Evolutionary conservation across 1,139 yeast genomes (phyloP).

Genomic region (Suhomyces maxii): DNA sequence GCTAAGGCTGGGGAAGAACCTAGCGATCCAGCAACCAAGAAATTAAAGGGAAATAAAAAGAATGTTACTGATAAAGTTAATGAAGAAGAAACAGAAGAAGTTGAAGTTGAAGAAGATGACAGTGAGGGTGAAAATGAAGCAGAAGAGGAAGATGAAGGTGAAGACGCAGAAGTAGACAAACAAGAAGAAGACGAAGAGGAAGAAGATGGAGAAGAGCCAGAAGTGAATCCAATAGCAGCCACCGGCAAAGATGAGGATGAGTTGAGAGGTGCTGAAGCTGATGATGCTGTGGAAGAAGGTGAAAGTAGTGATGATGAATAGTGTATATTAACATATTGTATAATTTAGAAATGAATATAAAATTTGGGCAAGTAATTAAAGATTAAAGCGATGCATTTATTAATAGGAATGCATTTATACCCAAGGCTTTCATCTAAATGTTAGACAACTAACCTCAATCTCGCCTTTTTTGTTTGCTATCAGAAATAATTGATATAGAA

Average conservation of each 20-base stretch:
- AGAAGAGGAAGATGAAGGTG: slow-evolving; percentile 15
- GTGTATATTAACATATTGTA: not conserved
- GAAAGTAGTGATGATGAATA: slow-evolving; percentile 18
- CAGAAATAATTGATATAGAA: too few relatives aligned
- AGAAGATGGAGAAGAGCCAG: slow-evolving; percentile 16
- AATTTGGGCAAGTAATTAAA: too few relatives aligned
- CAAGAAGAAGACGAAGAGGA: slow-evolving; percentile 21
- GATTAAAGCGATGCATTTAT: too few relatives aligned
- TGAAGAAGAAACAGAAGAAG: slow-evolving; percentile 19
- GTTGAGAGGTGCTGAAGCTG: slow-evolving; percentile 18
- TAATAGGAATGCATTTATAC: too few relatives aligned
- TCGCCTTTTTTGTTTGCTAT: too few relatives aligned
- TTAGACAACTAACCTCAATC: too few relatives aligned
- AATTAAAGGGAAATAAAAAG: slow-evolving; percentile 21
- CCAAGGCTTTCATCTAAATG: too few relatives aligned
- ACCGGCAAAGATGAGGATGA: slow-evolving; percentile 26
- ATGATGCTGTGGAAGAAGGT: slow-evolving; percentile 20
- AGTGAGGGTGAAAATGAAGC: slow-evolving; percentile 23
- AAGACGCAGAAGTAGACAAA: slow-evolving; percentile 14
- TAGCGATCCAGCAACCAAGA: slow-evolving; percentile 13
- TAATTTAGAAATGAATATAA: not conserved
- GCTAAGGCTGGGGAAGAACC: slow-evolving; percentile 2
- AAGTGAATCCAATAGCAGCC: slow-evolving; percentile 25
- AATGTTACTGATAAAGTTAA: slow-evolving; percentile 20
- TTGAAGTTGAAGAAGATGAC: slow-evolving; percentile 26